Conservation (phyloP, 257 asterid species). For the Plantago major region DNA sequence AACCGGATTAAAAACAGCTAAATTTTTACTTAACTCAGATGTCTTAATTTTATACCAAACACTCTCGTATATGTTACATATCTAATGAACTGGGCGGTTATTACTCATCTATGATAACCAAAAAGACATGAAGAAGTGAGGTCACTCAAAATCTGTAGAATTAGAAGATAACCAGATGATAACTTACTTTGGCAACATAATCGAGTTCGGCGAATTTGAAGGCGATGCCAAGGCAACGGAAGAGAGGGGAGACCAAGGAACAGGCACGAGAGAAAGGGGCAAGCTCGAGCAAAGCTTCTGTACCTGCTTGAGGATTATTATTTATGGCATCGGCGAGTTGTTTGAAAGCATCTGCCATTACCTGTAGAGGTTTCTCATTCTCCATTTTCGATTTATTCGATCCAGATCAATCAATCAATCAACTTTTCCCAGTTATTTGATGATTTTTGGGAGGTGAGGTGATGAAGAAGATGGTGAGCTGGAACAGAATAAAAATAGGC, state of each 20-base stretch:
- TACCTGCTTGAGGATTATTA: slow-evolving; percentile 35
- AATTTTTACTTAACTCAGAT: too few relatives aligned
- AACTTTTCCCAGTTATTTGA: too few relatives aligned
- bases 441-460: too few relatives aligned
- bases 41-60: too few relatives aligned
- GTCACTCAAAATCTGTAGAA: too few relatives aligned
- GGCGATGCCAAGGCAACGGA: slow-evolving; percentile 92
- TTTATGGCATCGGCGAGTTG: slow-evolving; percentile 42
- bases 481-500: too few relatives aligned
- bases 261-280: slow-evolving; percentile 72
- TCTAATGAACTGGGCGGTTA: background rate
- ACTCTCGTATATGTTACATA: background rate
- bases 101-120: slow-evolving; percentile 7
- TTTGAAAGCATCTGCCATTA: slow-evolving; percentile 75
- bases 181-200: slow-evolving; percentile 76
- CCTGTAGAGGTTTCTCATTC: slow-evolving; percentile 51
- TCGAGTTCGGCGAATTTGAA: slow-evolving; percentile 92
- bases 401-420: too few relatives aligned
- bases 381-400: slow-evolving; percentile 25
- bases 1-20: too few relatives aligned
- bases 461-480: too few relatives aligned
- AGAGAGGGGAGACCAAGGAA: slow-evolving; percentile 82
- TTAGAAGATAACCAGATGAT: too few relatives aligned
- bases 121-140: background rate
- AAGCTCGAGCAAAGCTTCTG: slow-evolving; percentile 52